Evolutionary conservation across 176 grass and related monocot genomes (phyloP), one percentile per base, ranked within the genome.

Genomic region (Dactylis glomerata): DNA sequence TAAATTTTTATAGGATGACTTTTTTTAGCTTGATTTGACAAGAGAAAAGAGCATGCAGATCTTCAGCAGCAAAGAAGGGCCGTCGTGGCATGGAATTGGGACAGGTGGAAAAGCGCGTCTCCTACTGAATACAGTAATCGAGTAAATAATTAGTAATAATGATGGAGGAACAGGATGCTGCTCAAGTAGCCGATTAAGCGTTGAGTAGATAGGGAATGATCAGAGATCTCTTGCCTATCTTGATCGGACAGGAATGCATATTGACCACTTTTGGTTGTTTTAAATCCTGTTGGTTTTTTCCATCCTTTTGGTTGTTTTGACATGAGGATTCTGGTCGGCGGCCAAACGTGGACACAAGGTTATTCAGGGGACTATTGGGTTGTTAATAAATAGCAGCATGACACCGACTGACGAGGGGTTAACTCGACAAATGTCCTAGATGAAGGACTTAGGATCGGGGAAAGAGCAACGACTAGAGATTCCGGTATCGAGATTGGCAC

Each of bases 181-280:
- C 11, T 27, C 1, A 77, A 67, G 50, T 5, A 8, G 38, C 22
- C 22, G n/a, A 79, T 86, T 85, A 69, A 33, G 34, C 72, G 30
- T 64, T 51, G 13, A 50, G 42, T 50, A 19, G 4, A 14, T 50
- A 50, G 16, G 47, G 47, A 20, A 51, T 20, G 47, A 51, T n/a
- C n/a, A n/a, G n/a, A n/a, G 47, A 51, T 51, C 47, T 51, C 47
- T 64, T 40, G 55, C 50, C 55, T 86, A 65, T 6, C 77, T 86
- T 74, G 23, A 79, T 67, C 33, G 55, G 74, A 55, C 74, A 68
- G 83, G 34, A 20, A 20, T 52, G 50, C 17, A 52, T 52, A 52
- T 52, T 19, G 50, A 19, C 50, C 5, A n/a, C 17, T 8, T 52
- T 17, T 19, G 20, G 20, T 19, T 7, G 17, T 52, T 20, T 20